These are phyloP conservation scores for Aeschynomene evenia DNA, from an alignment of 306 rosid genomes.

Conservation along the genomic window DNA sequence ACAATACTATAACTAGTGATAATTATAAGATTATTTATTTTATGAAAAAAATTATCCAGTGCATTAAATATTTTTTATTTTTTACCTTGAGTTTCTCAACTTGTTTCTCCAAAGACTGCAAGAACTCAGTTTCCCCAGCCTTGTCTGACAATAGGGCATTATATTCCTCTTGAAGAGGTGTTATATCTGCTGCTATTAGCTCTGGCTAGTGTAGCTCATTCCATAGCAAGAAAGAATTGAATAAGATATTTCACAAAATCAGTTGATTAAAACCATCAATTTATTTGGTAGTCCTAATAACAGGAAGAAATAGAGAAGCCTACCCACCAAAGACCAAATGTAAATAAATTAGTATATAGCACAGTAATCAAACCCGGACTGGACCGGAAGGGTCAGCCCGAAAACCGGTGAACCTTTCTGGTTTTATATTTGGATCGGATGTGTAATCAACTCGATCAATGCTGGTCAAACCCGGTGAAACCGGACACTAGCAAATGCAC, in stretches of 20 bases:
- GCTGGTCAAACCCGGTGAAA: too few species aligned
- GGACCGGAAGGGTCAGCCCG: too few species aligned
- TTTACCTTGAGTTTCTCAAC: constrained; percentile 67
- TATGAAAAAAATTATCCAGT: not conserved
- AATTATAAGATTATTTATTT: not conserved
- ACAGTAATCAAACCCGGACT: too few species aligned
- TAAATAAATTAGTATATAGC: too few species aligned
- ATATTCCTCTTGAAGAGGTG: constrained; percentile 70
- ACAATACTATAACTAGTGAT: not conserved
- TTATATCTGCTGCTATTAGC: constrained; percentile 54
- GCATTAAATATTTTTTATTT: constrained; percentile 1
- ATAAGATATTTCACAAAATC: constrained; percentile 12
- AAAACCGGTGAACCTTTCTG: too few species aligned
- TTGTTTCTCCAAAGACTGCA: constrained; percentile 66
- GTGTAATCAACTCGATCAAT: too few species aligned
- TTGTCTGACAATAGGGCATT: constrained; percentile 62
- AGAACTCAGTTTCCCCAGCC: constrained; percentile 70
- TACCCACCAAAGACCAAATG: not conserved
- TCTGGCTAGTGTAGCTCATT: constrained; percentile 56
- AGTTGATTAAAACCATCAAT: constrained; percentile 8
- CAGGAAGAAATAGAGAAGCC: not conserved
- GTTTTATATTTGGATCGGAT: too few species aligned
- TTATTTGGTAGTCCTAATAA: not conserved
- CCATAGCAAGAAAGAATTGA: constrained; percentile 25
- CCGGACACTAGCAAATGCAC: too few species aligned